Conservation (phyloP, 2,329 filamentous ascomycete genomes). For the Hyphodiscus sp. region DNA sequence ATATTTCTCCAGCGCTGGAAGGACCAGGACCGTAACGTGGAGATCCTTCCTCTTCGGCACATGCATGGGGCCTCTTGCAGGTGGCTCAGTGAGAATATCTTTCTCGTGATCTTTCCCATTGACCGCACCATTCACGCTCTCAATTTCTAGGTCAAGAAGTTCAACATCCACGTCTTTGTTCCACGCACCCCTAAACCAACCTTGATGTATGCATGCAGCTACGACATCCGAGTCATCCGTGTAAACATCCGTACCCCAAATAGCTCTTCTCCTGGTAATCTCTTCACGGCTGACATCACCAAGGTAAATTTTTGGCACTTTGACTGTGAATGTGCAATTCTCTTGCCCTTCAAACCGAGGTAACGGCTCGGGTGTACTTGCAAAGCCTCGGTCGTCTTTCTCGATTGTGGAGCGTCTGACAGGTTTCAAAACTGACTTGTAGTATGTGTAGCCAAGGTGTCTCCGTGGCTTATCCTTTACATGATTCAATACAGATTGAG, state of each 20-base stretch:
- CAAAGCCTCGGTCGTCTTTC: conserved; percentile 18
- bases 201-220: conserved; percentile 86
- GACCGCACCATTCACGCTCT: conserved; percentile 24
- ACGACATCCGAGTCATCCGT: conserved; percentile 94
- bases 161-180: conserved; percentile 65
- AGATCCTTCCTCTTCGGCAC: conserved; percentile 68
- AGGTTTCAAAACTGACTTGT: conserved; percentile 60
- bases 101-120: conserved; percentile 1
- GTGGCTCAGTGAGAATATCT: conserved; percentile 43
- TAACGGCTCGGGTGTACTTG: conserved; percentile 36
- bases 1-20: conserved; percentile 75
- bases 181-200: conserved; percentile 90
- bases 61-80: conserved; percentile 52
- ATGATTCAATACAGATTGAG: conserved; percentile 64
- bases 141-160: conserved; percentile 52
- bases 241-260: conserved; percentile 94
- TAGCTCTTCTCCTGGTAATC: conserved; percentile 69
- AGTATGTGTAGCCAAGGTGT: conserved; percentile 80
- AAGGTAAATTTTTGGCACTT: conserved; percentile 76
- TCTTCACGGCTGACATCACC: conserved; percentile 66
- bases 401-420: conserved; percentile 40
- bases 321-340: conserved; percentile 86
- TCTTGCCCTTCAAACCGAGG: conserved; percentile 65
- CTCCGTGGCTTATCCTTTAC: conserved; percentile 64
- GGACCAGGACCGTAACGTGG: conserved; percentile 78